These are phyloP conservation scores for Tulasnella sp. DNA, from an alignment of 768 basidiomycete genomes.

Conservation along the genomic window DNA sequence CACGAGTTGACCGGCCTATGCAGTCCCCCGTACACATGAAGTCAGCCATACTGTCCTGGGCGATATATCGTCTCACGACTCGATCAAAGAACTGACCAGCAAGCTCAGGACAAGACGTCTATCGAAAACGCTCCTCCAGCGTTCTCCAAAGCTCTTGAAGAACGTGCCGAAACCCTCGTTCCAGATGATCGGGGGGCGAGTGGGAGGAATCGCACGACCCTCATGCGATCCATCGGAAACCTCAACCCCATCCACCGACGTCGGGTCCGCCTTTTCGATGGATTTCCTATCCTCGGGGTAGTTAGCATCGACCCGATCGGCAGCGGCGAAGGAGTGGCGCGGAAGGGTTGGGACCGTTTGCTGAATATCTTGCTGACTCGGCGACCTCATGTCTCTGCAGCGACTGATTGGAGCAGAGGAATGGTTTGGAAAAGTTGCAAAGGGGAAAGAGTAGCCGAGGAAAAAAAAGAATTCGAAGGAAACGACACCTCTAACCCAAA, in stretches of 20 bases:
- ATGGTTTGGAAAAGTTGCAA: not conserved
- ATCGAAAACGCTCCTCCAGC: constrained; percentile 75
- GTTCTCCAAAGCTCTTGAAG: constrained; percentile 41
- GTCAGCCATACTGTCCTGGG: not conserved
- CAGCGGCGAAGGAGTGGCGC: not conserved
- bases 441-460: not conserved
- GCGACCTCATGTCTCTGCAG: not conserved
- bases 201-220: not conserved
- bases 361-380: not conserved
- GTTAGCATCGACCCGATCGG: not conserved
- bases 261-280: not conserved
- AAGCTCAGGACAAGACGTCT: constrained; percentile 60
- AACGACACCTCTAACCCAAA: constrained; percentile 15
- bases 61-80: no score
- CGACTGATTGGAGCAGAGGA: not conserved
- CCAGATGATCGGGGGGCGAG: constrained; percentile 12
- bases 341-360: not conserved
- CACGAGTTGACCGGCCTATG: constrained; percentile 63
- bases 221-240: not conserved
- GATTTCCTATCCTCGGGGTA: constrained; percentile 7
- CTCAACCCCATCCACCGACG: not conserved
- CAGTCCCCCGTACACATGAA: not conserved
- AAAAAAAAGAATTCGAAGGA: not conserved
- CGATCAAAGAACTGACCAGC: constrained; percentile 29
- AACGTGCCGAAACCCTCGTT: constrained; percentile 37